Percentiles rank a stretch among this genome's conserved stretches.
Conservation (phyloP, 371 early-diverging fungal species). For the Mortierella sp. region DNA sequence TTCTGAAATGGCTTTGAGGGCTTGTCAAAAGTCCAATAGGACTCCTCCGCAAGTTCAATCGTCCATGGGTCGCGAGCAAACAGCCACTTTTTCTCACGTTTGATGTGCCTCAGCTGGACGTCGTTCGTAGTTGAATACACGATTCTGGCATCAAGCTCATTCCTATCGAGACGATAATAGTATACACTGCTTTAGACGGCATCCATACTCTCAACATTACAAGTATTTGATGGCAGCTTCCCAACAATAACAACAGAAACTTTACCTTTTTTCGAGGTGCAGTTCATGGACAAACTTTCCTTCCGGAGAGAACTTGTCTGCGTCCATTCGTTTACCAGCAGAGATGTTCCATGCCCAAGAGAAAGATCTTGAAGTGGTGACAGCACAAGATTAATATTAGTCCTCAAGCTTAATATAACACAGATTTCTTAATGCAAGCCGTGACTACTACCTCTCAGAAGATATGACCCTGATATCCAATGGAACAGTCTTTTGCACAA, state of each 20-base stretch:
- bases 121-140: constrained; percentile 26
- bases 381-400: background rate
- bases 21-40: constrained; percentile 24
- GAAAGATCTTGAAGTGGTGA: constrained; percentile 13
- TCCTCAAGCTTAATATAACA: background rate
- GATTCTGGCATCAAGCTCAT: constrained; percentile 16
- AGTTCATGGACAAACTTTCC: constrained; percentile 32
- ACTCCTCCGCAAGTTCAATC: constrained; percentile 27
- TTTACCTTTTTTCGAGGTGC: constrained; percentile 16
- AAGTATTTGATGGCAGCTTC: no score
- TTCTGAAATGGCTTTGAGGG: constrained; percentile 19
- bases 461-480: constrained; percentile 44
- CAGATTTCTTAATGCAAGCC: background rate
- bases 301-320: constrained; percentile 40
- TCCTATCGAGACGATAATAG: background rate
- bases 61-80: constrained; percentile 29
- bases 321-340: constrained; percentile 19
- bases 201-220: no score
- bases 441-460: constrained; percentile 30
- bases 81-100: constrained; percentile 23
- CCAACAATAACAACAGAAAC: no score
- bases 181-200: no score
- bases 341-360: constrained; percentile 50
- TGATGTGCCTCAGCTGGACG: constrained; percentile 24
- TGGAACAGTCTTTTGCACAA: constrained; percentile 27